Percentiles rank a stretch among this genome's conserved stretches.
phyloP scores from a whole-genome alignment of 2,329 filamentous ascomycete species.

The Cercospora sp. region DNA sequence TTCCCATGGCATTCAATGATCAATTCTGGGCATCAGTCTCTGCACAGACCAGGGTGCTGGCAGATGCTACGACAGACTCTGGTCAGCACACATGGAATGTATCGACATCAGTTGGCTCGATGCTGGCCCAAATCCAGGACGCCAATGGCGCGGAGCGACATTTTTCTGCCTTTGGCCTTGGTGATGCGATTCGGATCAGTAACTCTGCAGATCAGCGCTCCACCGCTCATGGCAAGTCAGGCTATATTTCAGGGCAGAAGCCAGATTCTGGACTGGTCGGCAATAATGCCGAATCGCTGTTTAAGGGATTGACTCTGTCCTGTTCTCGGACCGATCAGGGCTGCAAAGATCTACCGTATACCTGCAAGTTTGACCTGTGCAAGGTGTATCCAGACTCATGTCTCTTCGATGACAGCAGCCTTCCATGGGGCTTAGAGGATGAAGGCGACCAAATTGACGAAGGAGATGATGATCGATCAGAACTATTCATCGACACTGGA shows the following conservation, averaged over 20 bases:
- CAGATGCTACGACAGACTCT: not conserved
- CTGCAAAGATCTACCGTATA: not conserved
- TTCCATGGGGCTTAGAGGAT: too few species aligned
- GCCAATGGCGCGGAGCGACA: not conserved
- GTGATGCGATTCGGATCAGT: not conserved
- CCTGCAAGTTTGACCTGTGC: not conserved
- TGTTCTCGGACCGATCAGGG: not conserved
- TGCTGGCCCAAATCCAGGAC: not conserved
- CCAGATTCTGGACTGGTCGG: not conserved
- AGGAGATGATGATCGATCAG: not conserved
- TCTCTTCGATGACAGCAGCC: not conserved
- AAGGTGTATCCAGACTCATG: not conserved
- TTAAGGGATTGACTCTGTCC: not conserved
- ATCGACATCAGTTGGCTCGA: not conserved
- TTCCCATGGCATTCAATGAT: not conserved
- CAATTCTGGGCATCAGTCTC: not conserved
- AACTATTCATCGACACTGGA: not conserved
- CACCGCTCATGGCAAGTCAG: not conserved
- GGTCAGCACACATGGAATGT: not conserved
- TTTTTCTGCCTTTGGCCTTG: not conserved
- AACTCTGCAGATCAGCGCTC: not conserved
- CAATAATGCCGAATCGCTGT: not conserved
- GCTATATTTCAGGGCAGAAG: not conserved
- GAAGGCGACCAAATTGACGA: not conserved
- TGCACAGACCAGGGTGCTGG: not conserved